Evolutionary conservation across 2,329 filamentous ascomycete species (phyloP), one percentile per base, ranked within the genome.

Genomic region (Fusarium newnesense): DNA sequence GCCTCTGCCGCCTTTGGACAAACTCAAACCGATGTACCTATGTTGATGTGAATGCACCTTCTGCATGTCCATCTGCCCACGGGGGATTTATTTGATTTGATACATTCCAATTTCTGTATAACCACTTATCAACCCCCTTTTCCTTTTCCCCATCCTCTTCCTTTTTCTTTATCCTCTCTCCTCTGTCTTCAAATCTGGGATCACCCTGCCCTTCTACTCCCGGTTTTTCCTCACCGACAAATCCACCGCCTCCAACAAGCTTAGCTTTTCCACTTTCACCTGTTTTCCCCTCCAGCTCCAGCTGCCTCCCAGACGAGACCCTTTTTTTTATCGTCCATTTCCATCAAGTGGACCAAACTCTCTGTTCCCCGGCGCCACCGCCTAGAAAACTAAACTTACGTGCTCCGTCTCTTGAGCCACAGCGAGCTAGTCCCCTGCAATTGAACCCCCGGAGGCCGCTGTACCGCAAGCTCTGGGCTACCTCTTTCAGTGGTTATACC

Each of bases 201-300:
- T 63, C 69, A 67, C 72, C 64, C 72, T 59, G 54, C 47, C 59
- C 46, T 36, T 36, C 34, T 60, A 40, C 65, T 53, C 59, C 70
- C 69, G 65, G 43, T 26, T 72, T 69, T 69, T 65, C 60, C 60
- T 75, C 72, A 74, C 72, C 72, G 72, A 74, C 72, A 74, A 72
- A 64, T 74, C 72, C 72, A 74, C 72, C 72, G 72, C 72, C 72
- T 75, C 59, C 42, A 30, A 42, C 42, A 30, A 42, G 42, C 30
- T 18, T 37, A 57, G 58, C 40, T 70, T 60, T 32, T 39, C 44
- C 34, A 53, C 52, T 58, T 59, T 67, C 62, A 60, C 39, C 42
- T 53, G 52, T 32, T 59, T 47, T 54, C 52, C 36, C 43, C 53
- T 47, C 30, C 37, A 64, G 58, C 52, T 72, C 50, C 34, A 54